Percentiles rank a stretch among this genome's conserved stretches.
Evolutionary conservation across 306 rosid species (phyloP).

Genomic region (Echinosophora koreensis): DNA sequence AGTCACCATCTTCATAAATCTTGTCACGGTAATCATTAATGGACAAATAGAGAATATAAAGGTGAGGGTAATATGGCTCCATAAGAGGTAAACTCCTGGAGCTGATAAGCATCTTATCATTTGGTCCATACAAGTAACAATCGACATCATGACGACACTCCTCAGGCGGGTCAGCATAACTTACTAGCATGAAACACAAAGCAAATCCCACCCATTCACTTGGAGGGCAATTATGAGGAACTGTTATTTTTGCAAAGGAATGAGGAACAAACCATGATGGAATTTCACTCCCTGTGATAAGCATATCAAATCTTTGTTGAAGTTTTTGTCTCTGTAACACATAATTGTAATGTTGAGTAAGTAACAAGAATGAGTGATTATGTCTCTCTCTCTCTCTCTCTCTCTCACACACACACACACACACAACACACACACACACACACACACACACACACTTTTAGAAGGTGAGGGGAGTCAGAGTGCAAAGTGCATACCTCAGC

Average conservation of each 20-base stretch:
- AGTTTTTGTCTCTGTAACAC: neutral
- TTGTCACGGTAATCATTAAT: constrained; percentile 28
- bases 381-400: neutral
- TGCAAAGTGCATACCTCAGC: constrained; percentile 21
- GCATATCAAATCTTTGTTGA: constrained; percentile 42
- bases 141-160: constrained; percentile 12
- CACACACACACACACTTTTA: neutral
- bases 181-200: constrained; percentile 47
- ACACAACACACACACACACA: neutral
- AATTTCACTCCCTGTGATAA: constrained; percentile 48
- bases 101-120: constrained; percentile 16
- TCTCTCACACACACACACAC: neutral
- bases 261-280: constrained; percentile 50
- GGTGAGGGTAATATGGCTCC: constrained; percentile 42
- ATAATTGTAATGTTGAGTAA: constrained; percentile 27
- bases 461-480: neutral
- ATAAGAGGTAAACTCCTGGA: constrained; percentile 34
- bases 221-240: constrained; percentile 36
- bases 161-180: constrained; percentile 21
- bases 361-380: constrained; percentile 13
- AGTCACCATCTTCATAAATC: constrained; percentile 24
- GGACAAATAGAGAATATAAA: constrained; percentile 46
- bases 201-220: constrained; percentile 51
- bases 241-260: constrained; percentile 22
- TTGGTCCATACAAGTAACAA: constrained; percentile 43